Evolutionary conservation across 108 stramenopile genomes (phyloP), one percentile per base, ranked within the genome.

Genomic region (Cyclotella choctawhatcheeana): DNA sequence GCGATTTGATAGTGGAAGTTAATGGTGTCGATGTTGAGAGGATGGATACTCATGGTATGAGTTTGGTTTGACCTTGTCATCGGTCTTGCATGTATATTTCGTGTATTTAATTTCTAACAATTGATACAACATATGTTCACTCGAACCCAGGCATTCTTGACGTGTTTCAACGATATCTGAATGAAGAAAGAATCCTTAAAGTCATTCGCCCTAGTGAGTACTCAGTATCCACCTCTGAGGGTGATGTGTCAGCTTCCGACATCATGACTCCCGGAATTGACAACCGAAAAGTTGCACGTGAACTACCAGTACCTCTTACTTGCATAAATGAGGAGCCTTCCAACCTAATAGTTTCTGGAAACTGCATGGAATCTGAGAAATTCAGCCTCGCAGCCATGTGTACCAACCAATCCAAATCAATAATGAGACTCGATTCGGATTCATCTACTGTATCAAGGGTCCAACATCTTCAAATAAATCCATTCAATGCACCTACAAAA

Each of bases 1-100:
- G 83, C n/a, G 88, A 88, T 60, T 56, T 56, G 43, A 81, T 88
- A 27, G 54, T 84, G 13, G 67, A 69, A 13, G 76, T 88, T 27
- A 77, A 84, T 63, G 83, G 82, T n/a, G 67, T 71, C 43, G 77
- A 82, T 72, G 72, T 64, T 53, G 45, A 43, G 22, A 26, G 55
- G 52, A 71, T 75, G 58, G 59, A 61, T 58, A 45, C 69, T 31
- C 48, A 27, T 45, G 63, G 63, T 64, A 16, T 10, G 44, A 18
- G 1, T 2, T 18, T 0, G 20, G 22, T 27, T n/a, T n/a, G n/a
- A n/a, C n/a, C n/a, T n/a, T n/a, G n/a, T n/a, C n/a, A n/a, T n/a
- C n/a, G n/a, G n/a, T n/a, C n/a, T n/a, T n/a, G n/a, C n/a, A n/a
- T n/a, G n/a, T n/a, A n/a, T n/a, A n/a, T n/a, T n/a, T n/a, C n/a